A percentile compares a stretch with the other conserved stretches of the same genome.
Conservation (phyloP, 768 basidiomycete genomes). For the Podaxis rugospora region DNA sequence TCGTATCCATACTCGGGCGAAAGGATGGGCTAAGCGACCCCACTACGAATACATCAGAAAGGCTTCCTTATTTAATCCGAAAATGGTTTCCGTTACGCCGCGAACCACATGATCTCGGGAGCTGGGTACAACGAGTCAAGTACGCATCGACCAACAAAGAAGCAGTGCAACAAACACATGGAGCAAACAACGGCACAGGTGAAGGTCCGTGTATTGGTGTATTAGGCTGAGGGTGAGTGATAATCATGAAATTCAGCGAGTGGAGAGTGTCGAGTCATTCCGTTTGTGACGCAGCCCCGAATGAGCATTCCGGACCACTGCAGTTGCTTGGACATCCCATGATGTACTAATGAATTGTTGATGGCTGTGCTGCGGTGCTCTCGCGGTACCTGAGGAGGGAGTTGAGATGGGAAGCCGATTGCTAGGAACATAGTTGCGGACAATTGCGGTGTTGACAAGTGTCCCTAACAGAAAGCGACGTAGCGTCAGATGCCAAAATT, state of each 20-base stretch:
- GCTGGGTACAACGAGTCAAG: neutral
- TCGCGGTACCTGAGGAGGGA: slow-evolving; percentile 10
- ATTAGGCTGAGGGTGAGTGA: neutral
- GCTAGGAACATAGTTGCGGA: slow-evolving; percentile 24
- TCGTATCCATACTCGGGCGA: neutral
- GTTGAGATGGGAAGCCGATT: slow-evolving; percentile 29
- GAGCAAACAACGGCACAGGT: slow-evolving; percentile 4
- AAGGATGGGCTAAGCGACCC: neutral
- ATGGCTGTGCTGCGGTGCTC: slow-evolving; percentile 20
- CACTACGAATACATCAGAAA: slow-evolving; percentile 10
- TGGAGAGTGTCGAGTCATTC: slow-evolving; percentile 23
- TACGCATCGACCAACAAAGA: slow-evolving; percentile 1
- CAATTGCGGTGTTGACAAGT: slow-evolving; percentile 12
- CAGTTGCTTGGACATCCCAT: slow-evolving; percentile 4
- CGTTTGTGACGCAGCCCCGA: slow-evolving; percentile 17
- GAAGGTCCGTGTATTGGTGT: neutral
- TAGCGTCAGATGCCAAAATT: slow-evolving; percentile 19
- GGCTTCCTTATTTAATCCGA: neutral
- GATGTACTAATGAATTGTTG: neutral
- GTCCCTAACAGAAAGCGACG: slow-evolving; percentile 9
- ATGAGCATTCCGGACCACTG: neutral
- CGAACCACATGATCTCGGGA: neutral
- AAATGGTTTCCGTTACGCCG: neutral
- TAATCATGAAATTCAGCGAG: neutral
- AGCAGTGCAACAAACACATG: slow-evolving; percentile 9